Evolutionary conservation across 306 rosid genomes (phyloP), one percentile per base, ranked within the genome.

Genomic region (Parietaria judaica): DNA sequence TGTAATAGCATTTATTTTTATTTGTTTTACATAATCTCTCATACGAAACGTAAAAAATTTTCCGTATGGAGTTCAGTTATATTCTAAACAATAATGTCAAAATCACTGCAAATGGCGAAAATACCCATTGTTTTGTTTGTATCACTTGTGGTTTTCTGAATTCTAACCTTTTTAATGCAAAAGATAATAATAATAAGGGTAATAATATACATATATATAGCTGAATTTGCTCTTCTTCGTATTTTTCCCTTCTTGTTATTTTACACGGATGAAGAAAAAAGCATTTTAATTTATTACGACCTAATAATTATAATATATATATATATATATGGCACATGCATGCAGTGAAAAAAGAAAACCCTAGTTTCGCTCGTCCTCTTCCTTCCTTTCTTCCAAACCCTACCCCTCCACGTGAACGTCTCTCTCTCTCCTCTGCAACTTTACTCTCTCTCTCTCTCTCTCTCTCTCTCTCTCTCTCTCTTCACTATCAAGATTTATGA

Each of bases 271-370:
- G 14, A 54, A 56, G 59, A 49, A 49, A 49, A 49, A 49, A 8
- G 7, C 9, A 53, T 72, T 78, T 65, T 71, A 80, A 78, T 80
- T 65, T 72, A 80, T 80, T 80, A 74, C 58, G 56, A 63, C 44
- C 76, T 73, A 72, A 79, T 71, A 23, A 23, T 66, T 9, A n/a
- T 10, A 4, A 49, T 49, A 49, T 49, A 6, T 49, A 80, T 72
- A 70, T 41, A 3, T 52, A 39, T 34, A 55, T 23, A 35, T 31
- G 60, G 15, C 11, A 16, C 17, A 16, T 8, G 36, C 11, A 34
- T 23, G 31, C 31, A 23, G 31, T 23, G 31, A 23, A 54, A 2
- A 31, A 54, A 54, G 59, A 72, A 60, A 65, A 36, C 12, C 66
- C 54, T 48, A 36, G 1, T 38, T 69, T 56, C 6, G 41, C 36